Evolutionary conservation across 2,329 filamentous ascomycete genomes (phyloP).

Genomic region (Claviceps sp.): DNA sequence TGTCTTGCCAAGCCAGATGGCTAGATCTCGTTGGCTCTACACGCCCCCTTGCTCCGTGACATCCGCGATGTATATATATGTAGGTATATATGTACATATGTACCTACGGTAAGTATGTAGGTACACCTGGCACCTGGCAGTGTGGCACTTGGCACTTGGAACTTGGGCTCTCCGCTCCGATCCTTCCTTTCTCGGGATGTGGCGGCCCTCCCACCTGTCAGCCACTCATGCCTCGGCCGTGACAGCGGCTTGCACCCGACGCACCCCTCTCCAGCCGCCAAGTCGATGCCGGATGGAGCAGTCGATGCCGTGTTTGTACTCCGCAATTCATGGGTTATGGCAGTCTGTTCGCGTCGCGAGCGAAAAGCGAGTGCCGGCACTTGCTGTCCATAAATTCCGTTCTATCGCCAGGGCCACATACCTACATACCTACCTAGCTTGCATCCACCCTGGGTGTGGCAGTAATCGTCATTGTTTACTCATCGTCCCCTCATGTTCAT

Average conservation of each 20-base stretch:
- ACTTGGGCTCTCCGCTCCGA: too few species aligned
- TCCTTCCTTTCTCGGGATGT: too few species aligned
- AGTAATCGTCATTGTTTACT: not conserved
- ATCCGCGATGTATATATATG: too few species aligned
- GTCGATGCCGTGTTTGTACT: too few species aligned
- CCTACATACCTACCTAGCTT: not conserved
- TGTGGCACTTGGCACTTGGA: not conserved
- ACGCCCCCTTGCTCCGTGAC: not conserved
- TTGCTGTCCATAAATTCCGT: too few species aligned
- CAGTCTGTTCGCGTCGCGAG: too few species aligned
- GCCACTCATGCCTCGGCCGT: not conserved
- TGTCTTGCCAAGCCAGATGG: not conserved
- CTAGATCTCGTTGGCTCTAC: not conserved
- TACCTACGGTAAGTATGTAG: not conserved
- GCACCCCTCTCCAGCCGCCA: too few species aligned
- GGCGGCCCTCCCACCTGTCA: not conserved
- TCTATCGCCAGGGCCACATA: not conserved
- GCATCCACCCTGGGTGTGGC: not conserved
- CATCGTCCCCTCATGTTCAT: not conserved
- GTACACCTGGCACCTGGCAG: not conserved
- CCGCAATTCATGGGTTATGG: too few species aligned
- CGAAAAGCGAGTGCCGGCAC: too few species aligned
- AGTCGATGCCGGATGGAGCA: too few species aligned
- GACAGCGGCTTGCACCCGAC: too few species aligned
- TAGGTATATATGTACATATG: too few species aligned